Percentiles rank a stretch among this genome's conserved stretches.
Conservation (phyloP, 768 basidiomycete species). For the Suillus subalutaceus region DNA sequence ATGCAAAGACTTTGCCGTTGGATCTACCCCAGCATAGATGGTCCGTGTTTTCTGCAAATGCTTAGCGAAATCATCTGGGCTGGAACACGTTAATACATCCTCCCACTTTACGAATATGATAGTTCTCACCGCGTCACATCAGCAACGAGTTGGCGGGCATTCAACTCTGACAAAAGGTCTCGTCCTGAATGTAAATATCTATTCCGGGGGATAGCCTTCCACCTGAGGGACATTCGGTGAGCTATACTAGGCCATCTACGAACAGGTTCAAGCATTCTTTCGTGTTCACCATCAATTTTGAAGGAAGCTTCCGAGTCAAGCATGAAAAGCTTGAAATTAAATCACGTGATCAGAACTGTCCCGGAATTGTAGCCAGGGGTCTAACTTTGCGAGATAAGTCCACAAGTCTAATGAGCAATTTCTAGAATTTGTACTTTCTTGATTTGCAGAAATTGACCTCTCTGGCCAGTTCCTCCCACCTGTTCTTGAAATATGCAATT, state of each 20-base stretch:
- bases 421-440: background rate
- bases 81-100: conserved; percentile 22
- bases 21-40: conserved; percentile 90
- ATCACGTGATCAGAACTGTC: background rate
- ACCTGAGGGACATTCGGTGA: background rate
- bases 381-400: background rate
- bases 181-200: conserved; percentile 24
- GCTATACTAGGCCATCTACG: conserved; percentile 21
- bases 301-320: background rate
- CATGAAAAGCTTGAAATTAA: background rate
- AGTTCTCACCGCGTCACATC: conserved; percentile 39
- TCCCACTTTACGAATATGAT: background rate
- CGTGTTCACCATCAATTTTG: conserved; percentile 2
- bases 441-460: background rate
- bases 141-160: conserved; percentile 35
- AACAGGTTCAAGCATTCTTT: conserved; percentile 25
- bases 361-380: background rate
- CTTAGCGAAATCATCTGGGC: conserved; percentile 45
- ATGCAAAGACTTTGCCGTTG: conserved; percentile 87
- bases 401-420: background rate
- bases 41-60: conserved; percentile 46
- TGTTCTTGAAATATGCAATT: conserved; percentile 63
- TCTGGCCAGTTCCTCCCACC: background rate
- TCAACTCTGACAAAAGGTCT: conserved; percentile 37
- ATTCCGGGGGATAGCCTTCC: background rate